Conservation (phyloP, 2,329 filamentous ascomycete genomes). For the Trichoderma atrobrunneum region DNA sequence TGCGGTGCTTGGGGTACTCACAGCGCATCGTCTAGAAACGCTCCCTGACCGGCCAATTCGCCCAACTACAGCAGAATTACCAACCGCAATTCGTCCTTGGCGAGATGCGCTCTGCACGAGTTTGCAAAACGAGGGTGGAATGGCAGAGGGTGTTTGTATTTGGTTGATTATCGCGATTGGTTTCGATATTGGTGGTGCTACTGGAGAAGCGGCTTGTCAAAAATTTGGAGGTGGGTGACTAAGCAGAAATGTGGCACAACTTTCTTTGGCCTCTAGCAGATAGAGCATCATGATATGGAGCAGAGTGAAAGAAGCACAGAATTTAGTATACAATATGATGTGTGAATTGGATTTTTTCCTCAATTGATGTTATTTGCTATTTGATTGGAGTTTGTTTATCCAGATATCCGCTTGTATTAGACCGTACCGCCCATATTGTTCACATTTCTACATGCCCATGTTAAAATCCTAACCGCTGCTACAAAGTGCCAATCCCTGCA, state of each 20-base stretch:
- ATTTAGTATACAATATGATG: background rate
- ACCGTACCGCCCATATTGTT: background rate
- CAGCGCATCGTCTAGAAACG: background rate
- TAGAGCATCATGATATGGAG: background rate
- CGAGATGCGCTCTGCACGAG: background rate
- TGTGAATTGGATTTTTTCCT: background rate
- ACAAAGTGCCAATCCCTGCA: background rate
- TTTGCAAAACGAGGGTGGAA: background rate
- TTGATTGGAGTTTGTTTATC: background rate
- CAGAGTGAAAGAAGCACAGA: background rate
- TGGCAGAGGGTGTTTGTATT: background rate
- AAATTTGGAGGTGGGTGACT: slow-evolving; percentile 19
- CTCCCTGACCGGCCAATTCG: background rate
- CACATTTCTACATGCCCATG: background rate
- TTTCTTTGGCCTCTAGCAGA: background rate
- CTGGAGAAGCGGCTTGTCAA: background rate
- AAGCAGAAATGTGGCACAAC: slow-evolving; percentile 3
- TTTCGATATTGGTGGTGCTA: background rate
- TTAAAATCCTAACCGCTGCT: background rate
- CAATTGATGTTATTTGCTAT: background rate
- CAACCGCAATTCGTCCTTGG: background rate
- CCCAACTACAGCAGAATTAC: background rate
- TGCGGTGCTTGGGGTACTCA: background rate
- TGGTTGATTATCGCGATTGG: slow-evolving; percentile 7
- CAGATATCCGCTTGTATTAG: background rate